Base-by-base conservation (phyloP, 306 rosid genomes). In the Castanopsis chinensis region DNA sequence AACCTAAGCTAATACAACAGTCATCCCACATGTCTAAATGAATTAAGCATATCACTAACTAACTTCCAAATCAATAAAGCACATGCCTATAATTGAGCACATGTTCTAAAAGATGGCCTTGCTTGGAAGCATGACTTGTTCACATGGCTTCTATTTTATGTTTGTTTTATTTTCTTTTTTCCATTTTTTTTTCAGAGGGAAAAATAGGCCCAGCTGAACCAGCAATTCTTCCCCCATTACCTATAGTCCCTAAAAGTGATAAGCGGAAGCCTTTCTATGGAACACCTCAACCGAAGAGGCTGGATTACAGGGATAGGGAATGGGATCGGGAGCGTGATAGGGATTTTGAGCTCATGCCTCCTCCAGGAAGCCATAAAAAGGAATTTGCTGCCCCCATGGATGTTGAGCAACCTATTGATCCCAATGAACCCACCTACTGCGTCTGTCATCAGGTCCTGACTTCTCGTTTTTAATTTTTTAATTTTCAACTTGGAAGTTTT, bases 281-380 rank as follows among this genome's bases (percentile, higher is more conserved):
- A 82, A 88, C 97, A 57, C 94, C 98, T 84, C 99, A 88, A 78
- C 57, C 94, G 2, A 95, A 83, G 87, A 95, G 97, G 81, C 73
- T 82, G 71, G 97, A 95, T 72, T 92, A 85, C 74, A 90, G 92
- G 83, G 97, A 94, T 5, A 85, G 99, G 79, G 99, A 94, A 23
- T 94, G 97, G 97, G 99, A 95, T 84, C 84, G 97, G 76, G 98
- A 93, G 73, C 98, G 94, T 63, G 98, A 91, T 83, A 89, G 98
- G 80, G 99, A 95, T 90, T 88, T 92, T 67, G 97, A 95, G 89
- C 90, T 95, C 80, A 95, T 95, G 97, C 97, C 99, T 68, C 98
- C 97, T 30, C 98, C 94, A 75, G 99, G 99, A 88, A 83, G 96
- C 86, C 92, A 91, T 78, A 95, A 82, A 83, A 93, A 90, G 87